Evolutionary conservation across 2,329 filamentous ascomycete genomes (phyloP).

Genomic region (Paraphoma sp.): DNA sequence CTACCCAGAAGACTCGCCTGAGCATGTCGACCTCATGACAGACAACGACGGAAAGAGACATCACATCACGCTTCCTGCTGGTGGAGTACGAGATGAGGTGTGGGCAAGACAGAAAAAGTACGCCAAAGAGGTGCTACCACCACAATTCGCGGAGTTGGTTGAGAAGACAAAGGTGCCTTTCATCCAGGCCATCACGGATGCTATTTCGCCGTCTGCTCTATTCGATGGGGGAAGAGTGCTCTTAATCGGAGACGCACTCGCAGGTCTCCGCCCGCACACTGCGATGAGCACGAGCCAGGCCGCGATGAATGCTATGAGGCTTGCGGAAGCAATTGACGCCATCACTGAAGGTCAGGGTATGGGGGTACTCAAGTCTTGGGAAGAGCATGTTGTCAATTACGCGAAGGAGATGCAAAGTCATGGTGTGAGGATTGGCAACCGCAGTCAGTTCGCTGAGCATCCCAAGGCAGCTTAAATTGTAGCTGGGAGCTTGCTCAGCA

Average conservation of each 20-base stretch:
- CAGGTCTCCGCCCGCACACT: constrained; percentile 54
- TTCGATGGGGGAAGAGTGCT: constrained; percentile 50
- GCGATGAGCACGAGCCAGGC: constrained; percentile 55
- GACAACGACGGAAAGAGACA: constrained; percentile 49
- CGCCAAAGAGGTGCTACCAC: constrained; percentile 39
- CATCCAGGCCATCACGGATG: constrained; percentile 54
- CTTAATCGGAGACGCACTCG: constrained; percentile 55
- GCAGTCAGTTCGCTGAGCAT: constrained; percentile 19
- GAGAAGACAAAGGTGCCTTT: constrained; percentile 50
- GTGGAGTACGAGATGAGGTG: constrained; percentile 42
- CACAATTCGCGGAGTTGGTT: constrained; percentile 51
- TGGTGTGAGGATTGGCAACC: constrained; percentile 19
- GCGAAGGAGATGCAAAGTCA: constrained; percentile 15
- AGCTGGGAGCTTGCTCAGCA: no score
- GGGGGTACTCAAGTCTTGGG: constrained; percentile 38
- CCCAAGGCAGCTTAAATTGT: constrained; percentile 9
- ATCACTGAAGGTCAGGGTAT: constrained; percentile 45
- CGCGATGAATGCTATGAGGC: constrained; percentile 48
- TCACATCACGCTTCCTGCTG: constrained; percentile 51
- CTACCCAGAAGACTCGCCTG: constrained; percentile 41
- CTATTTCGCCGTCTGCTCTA: constrained; percentile 39
- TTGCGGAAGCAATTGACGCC: constrained; percentile 34
- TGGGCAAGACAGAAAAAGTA: constrained; percentile 46
- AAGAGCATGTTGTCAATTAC: constrained; percentile 24
- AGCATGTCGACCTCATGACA: constrained; percentile 51